A percentile compares a stretch with the other conserved stretches of the same genome.
phyloP scores from a whole-genome alignment of 495 filamentous ascomycete genomes.

The Beverwykella pulmonaria region DNA sequence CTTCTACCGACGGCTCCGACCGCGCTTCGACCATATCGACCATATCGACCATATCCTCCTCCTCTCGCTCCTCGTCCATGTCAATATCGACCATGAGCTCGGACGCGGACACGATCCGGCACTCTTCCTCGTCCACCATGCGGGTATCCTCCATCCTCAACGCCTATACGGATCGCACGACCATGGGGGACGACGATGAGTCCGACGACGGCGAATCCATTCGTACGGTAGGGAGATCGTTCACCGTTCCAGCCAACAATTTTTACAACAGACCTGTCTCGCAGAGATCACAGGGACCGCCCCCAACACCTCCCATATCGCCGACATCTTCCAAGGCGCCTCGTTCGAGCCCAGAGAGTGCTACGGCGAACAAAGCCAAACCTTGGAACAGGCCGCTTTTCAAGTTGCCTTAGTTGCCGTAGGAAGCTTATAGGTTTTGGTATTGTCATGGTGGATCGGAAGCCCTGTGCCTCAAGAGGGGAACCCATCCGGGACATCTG shows the following conservation, averaged over 20 bases:
- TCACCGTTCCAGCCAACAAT: neutral
- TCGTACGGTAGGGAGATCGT: conserved; percentile 9
- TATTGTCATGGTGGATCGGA: neutral
- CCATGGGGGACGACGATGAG: conserved; percentile 15
- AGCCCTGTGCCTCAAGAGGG: neutral
- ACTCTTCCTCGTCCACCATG: conserved; percentile 4
- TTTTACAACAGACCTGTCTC: neutral
- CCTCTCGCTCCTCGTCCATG: conserved; percentile 17
- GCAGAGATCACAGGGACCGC: neutral
- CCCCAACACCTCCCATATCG: conserved; percentile 2
- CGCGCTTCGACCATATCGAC: conserved; percentile 14
- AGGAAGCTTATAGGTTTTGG: neutral
- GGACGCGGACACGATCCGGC: conserved; percentile 16
- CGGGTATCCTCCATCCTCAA: conserved; percentile 31
- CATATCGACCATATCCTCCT: neutral
- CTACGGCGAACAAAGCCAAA: conserved; percentile 10
- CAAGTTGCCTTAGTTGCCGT: conserved; percentile 7
- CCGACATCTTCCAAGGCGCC: conserved; percentile 4
- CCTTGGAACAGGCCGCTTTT: conserved; percentile 33
- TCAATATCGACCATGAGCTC: conserved; percentile 8
- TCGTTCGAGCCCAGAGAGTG: conserved; percentile 10
- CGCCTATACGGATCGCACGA: conserved; percentile 29
- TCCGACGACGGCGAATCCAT: conserved; percentile 27
- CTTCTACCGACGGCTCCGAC: conserved; percentile 16
- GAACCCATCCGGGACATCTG: conserved; percentile 2